phyloP scores from a whole-genome alignment of 306 rosid genomes.

The Pyrus pyrifolia region DNA sequence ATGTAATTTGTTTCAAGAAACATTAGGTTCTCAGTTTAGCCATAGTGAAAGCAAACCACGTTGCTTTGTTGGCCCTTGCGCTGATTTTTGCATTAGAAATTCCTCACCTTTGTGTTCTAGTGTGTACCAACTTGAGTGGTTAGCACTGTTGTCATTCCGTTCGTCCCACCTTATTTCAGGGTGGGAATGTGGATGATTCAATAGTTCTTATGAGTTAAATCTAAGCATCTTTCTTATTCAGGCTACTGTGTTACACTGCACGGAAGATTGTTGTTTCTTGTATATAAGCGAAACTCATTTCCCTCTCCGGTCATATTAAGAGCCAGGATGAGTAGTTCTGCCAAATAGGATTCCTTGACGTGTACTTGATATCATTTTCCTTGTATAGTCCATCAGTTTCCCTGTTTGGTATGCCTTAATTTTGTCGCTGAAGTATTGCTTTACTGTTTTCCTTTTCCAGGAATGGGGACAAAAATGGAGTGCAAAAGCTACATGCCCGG shows the following conservation, averaged over 20 bases:
- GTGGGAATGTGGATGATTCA: no score
- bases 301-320: neutral
- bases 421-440: conserved; percentile 6
- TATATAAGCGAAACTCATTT: neutral
- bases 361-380: neutral
- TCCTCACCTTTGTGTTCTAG: neutral
- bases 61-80: neutral
- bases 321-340: neutral
- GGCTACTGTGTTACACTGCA: neutral
- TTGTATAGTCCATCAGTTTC: neutral
- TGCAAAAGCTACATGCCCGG: conserved; percentile 58
- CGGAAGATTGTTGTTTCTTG: neutral
- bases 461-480: conserved; percentile 98
- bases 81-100: neutral
- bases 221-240: neutral
- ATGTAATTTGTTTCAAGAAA: neutral
- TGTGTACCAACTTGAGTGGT: neutral
- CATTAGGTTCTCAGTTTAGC: neutral
- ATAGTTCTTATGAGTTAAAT: neutral
- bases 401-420: neutral
- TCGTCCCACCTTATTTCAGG: neutral
- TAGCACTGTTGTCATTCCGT: neutral
- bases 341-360: neutral
- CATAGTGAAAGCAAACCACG: neutral
- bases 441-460: conserved; percentile 36